Conservation (phyloP, 768 basidiomycete genomes). For the Boletus barrowsii region DNA sequence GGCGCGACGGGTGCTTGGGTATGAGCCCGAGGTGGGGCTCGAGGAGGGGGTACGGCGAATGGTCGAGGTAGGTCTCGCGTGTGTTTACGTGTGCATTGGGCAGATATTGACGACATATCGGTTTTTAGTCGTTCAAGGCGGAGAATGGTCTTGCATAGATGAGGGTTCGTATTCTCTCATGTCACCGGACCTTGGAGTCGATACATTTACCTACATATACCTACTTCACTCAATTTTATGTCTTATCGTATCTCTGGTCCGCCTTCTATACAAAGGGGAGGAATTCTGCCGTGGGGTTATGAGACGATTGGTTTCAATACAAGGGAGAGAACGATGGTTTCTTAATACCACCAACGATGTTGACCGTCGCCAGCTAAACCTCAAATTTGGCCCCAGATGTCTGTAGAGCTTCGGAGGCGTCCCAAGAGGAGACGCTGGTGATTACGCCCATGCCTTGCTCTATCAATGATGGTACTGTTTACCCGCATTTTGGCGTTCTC, state of each 20-base stretch:
- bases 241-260: not conserved
- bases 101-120: not conserved
- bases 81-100: not conserved
- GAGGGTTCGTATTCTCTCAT: not conserved
- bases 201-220: constrained; percentile 1
- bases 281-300: too few relatives aligned
- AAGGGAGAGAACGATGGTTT: too few relatives aligned
- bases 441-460: too few relatives aligned
- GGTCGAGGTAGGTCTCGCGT: constrained; percentile 58
- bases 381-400: too few relatives aligned
- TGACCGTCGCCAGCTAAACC: too few relatives aligned
- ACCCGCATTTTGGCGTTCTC: too few relatives aligned
- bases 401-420: too few relatives aligned
- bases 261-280: too few relatives aligned
- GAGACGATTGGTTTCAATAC: too few relatives aligned
- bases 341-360: too few relatives aligned
- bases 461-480: too few relatives aligned
- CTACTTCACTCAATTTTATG: not conserved
- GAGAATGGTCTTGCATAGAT: constrained; percentile 29
- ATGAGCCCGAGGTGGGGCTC: constrained; percentile 86
- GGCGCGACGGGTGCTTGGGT: constrained; percentile 85
- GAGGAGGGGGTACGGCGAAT: constrained; percentile 83
- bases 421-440: too few relatives aligned
- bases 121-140: constrained; percentile 27
- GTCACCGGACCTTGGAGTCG: not conserved